Conservation (phyloP, 2,329 filamentous ascomycete genomes). For the Scedosporium aurantiacum region DNA sequence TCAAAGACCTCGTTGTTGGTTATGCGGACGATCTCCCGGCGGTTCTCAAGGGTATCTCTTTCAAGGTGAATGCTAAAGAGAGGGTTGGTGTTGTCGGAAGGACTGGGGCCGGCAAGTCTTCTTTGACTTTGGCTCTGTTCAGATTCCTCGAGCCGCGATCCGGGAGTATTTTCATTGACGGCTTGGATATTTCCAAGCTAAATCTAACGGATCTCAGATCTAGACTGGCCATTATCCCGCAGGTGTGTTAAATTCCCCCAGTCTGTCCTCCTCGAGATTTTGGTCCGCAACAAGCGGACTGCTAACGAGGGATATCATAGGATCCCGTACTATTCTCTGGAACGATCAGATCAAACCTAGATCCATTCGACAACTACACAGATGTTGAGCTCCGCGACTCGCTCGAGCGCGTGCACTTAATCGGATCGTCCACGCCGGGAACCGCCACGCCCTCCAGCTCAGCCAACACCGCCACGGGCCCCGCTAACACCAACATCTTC, state of each 20-base stretch:
- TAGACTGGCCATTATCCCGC: conserved; percentile 71
- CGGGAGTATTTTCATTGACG: conserved; percentile 60
- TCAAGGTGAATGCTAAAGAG: conserved; percentile 55
- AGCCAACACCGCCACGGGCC: conserved; percentile 8
- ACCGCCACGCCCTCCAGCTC: conserved; percentile 13
- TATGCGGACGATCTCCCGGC: conserved; percentile 63
- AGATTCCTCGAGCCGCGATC: conserved; percentile 61
- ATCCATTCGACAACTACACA: conserved; percentile 60
- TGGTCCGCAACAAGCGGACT: not conserved
- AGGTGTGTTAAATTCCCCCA: conserved; percentile 19
- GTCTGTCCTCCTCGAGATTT: conserved; percentile 7
- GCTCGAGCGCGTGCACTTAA: conserved; percentile 53
- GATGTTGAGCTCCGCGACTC: conserved; percentile 61
- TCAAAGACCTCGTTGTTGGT: conserved; percentile 59
- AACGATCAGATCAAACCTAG: conserved; percentile 64
- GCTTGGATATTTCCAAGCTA: conserved; percentile 62
- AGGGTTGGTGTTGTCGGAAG: conserved; percentile 67
- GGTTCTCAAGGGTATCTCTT: conserved; percentile 58
- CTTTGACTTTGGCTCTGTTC: conserved; percentile 66
- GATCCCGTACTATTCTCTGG: conserved; percentile 73
- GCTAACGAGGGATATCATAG: conserved; percentile 39
- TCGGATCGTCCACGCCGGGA: conserved; percentile 33
- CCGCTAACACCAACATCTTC: conserved; percentile 55
- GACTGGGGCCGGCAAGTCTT: conserved; percentile 70
- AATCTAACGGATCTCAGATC: conserved; percentile 58